These are phyloP conservation scores for Pythium chondricola DNA, from an alignment of 352 stramenopile species.

Conservation along the genomic window DNA sequence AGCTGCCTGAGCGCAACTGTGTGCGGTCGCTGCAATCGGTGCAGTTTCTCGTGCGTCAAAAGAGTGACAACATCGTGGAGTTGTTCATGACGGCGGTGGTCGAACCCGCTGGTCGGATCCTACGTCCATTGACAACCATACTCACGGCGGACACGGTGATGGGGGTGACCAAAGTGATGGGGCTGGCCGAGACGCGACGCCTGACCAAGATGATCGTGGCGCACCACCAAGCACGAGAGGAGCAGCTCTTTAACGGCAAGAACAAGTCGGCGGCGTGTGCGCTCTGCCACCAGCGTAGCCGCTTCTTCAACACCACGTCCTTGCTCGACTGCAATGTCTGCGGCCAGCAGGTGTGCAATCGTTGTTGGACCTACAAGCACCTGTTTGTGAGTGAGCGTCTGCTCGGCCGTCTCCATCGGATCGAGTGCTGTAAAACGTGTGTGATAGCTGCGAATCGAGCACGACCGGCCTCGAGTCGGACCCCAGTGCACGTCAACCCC, in stretches of 20 bases:
- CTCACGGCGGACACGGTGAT: conserved; percentile 39
- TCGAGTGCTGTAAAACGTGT: conserved; percentile 32
- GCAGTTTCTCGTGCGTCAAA: conserved; percentile 53
- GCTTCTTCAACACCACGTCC: conserved; percentile 25
- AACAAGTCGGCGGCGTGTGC: conserved; percentile 21
- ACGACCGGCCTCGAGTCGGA: conserved; percentile 4
- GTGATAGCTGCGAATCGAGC: conserved; percentile 23
- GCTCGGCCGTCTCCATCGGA: conserved; percentile 23
- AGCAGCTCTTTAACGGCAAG: conserved; percentile 15
- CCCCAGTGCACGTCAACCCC: neutral
- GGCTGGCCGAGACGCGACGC: conserved; percentile 43
- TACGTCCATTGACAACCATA: conserved; percentile 33
- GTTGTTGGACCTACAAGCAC: conserved; percentile 33
- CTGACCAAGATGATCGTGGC: conserved; percentile 39
- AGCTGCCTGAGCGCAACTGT: conserved; percentile 44
- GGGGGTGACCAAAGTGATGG: conserved; percentile 37
- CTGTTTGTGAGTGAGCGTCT: conserved; percentile 33
- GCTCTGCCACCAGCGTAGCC: conserved; percentile 25
- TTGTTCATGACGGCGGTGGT: conserved; percentile 62
- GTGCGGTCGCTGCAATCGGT: conserved; percentile 46
- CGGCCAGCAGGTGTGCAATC: conserved; percentile 36
- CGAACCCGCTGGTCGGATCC: conserved; percentile 33
- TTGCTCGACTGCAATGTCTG: conserved; percentile 39
- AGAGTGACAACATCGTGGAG: conserved; percentile 37
- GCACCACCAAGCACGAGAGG: conserved; percentile 26